Conservation (phyloP, 2,329 filamentous ascomycete genomes). For the Scytalidium sp. region DNA sequence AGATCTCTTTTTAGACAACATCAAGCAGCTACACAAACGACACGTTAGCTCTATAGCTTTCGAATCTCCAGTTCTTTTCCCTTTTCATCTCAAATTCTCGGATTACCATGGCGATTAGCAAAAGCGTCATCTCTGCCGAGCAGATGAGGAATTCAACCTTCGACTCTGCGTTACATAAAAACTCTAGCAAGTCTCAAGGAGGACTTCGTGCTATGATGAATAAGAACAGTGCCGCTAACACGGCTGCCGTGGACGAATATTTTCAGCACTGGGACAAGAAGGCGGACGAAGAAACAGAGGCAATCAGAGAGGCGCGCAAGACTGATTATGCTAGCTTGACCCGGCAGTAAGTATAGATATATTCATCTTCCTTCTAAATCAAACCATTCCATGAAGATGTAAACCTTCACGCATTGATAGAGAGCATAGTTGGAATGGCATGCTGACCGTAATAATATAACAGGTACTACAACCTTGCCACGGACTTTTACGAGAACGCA, state of each 20-base stretch:
- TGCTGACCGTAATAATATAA: slow-evolving; percentile 1
- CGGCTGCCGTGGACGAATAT: slow-evolving; percentile 85
- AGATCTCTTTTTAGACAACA: no score
- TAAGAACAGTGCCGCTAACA: slow-evolving; percentile 77
- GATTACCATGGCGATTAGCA: background rate
- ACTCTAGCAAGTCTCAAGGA: slow-evolving; percentile 65
- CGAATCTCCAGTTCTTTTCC: background rate
- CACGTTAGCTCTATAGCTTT: no score
- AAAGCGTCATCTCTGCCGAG: slow-evolving; percentile 43
- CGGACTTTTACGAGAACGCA: slow-evolving; percentile 94
- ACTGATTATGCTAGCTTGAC: slow-evolving; percentile 89
- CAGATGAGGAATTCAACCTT: slow-evolving; percentile 68
- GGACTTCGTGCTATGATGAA: slow-evolving; percentile 80
- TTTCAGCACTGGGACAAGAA: slow-evolving; percentile 95
- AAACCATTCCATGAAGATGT: background rate
- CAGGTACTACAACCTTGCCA: slow-evolving; percentile 94
- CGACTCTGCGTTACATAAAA: slow-evolving; percentile 80
- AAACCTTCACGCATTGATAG: no score
- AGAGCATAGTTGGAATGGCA: background rate
- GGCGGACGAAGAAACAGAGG: slow-evolving; percentile 76
- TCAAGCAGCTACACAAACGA: no score
- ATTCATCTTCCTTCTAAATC: background rate
- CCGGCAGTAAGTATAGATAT: slow-evolving; percentile 66
- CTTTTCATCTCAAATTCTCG: background rate
- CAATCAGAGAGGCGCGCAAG: slow-evolving; percentile 71